These are phyloP conservation scores for Mycogone perniciosa DNA, from an alignment of 2,329 filamentous ascomycete species.

Conservation along the genomic window DNA sequence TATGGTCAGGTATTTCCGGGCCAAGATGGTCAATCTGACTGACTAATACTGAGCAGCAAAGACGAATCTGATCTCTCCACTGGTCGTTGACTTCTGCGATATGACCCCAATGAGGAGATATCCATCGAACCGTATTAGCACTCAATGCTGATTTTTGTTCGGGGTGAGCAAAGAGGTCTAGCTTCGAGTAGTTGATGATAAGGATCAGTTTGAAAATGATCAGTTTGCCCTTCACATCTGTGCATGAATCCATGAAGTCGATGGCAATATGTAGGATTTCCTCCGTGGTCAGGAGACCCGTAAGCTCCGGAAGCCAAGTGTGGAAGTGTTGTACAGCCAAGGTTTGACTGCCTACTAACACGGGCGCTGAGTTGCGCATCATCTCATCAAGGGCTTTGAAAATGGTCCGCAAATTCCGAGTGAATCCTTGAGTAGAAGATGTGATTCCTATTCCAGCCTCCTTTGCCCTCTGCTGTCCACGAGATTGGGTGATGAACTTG, in stretches of 20 bases:
- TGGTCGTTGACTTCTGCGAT: slow-evolving; percentile 68
- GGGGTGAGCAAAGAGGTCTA: slow-evolving; percentile 73
- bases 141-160: slow-evolving; percentile 69
- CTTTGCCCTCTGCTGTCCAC: slow-evolving; percentile 80
- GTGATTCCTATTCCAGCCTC: slow-evolving; percentile 83
- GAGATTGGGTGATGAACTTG: slow-evolving; percentile 88
- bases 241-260: slow-evolving; percentile 89
- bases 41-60: slow-evolving; percentile 89
- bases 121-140: slow-evolving; percentile 81
- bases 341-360: slow-evolving; percentile 89
- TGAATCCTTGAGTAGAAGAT: slow-evolving; percentile 65
- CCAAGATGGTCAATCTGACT: slow-evolving; percentile 75
- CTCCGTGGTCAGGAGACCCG: slow-evolving; percentile 66
- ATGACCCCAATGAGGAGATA: slow-evolving; percentile 88
- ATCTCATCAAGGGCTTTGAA: slow-evolving; percentile 85
- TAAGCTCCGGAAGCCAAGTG: slow-evolving; percentile 90
- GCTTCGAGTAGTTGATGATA: slow-evolving; percentile 82
- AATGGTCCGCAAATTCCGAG: slow-evolving; percentile 73
- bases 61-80: slow-evolving; percentile 85
- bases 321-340: slow-evolving; percentile 94
- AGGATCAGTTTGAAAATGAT: slow-evolving; percentile 87
- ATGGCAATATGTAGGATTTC: slow-evolving; percentile 89
- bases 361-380: slow-evolving; percentile 80
- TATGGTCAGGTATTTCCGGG: slow-evolving; percentile 78
- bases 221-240: slow-evolving; percentile 80